Evolutionary conservation across 108 stramenopile genomes (phyloP).

Genomic region (Nitzschia sp.): DNA sequence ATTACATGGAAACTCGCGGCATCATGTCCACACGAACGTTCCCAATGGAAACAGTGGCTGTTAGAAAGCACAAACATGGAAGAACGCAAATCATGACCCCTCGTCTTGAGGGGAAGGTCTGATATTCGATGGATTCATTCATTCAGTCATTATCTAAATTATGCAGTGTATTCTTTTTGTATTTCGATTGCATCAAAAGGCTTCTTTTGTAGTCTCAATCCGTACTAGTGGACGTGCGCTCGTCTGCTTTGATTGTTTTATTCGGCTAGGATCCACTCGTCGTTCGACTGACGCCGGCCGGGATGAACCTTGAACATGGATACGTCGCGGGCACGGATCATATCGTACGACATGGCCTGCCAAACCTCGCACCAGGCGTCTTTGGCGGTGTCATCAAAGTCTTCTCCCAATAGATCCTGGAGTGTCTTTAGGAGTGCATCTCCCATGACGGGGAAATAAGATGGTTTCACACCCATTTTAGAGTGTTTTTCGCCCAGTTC

Average conservation of each 20-base stretch:
- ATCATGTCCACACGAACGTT: constrained; percentile 17
- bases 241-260: too few species aligned
- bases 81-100: neutral
- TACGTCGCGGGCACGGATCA: constrained; percentile 21
- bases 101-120: too few species aligned
- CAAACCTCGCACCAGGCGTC: constrained; percentile 32
- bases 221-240: too few species aligned
- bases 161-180: neutral
- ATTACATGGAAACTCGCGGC: constrained; percentile 30
- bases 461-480: constrained; percentile 32
- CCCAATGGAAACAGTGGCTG: constrained; percentile 12
- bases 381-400: constrained; percentile 30
- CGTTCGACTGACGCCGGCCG: neutral
- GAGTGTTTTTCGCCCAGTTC: constrained; percentile 43
- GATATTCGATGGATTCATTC: too few species aligned
- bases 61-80: neutral
- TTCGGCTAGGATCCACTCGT: neutral
- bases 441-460: constrained; percentile 37
- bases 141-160: too few species aligned
- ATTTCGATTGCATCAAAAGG: neutral
- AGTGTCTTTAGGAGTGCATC: constrained; percentile 33
- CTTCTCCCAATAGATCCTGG: constrained; percentile 30
- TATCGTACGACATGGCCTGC: constrained; percentile 11
- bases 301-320: neutral
- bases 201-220: too few species aligned